These are phyloP conservation scores for Brassica carinata DNA, from an alignment of 345 rosid genomes.

Conservation along the genomic window DNA sequence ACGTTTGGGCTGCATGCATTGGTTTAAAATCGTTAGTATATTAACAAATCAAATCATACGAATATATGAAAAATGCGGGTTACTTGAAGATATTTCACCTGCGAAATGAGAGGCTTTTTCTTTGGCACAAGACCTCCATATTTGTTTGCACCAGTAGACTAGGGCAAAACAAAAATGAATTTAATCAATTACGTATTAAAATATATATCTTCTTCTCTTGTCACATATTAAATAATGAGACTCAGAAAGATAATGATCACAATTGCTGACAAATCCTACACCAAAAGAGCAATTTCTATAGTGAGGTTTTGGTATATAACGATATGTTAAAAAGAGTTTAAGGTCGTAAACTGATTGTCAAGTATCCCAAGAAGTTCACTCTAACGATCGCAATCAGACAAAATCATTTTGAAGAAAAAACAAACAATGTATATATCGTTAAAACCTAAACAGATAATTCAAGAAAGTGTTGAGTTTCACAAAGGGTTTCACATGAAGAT, in stretches of 20 bases:
- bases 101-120: slow-evolving; percentile 68
- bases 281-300: neutral
- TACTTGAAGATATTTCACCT: slow-evolving; percentile 12
- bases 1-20: slow-evolving; percentile 64
- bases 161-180: neutral
- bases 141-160: slow-evolving; percentile 49
- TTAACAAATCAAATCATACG: neutral
- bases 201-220: neutral
- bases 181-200: neutral
- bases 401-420: neutral
- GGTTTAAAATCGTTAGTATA: neutral
- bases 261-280: slow-evolving; percentile 17
- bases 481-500: neutral
- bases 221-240: neutral
- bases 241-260: neutral
- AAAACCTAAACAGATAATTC: neutral
- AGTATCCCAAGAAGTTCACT: neutral
- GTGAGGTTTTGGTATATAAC: neutral
- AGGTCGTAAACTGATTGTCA: neutral
- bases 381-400: slow-evolving; percentile 10
- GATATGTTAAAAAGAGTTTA: neutral
- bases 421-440: neutral
- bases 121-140: slow-evolving; percentile 80
- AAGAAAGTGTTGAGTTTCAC: slow-evolving; percentile 5
- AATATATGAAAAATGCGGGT: neutral